These are phyloP conservation scores for Bacidia rubella DNA, from an alignment of 495 filamentous ascomycete species.

Conservation along the genomic window DNA sequence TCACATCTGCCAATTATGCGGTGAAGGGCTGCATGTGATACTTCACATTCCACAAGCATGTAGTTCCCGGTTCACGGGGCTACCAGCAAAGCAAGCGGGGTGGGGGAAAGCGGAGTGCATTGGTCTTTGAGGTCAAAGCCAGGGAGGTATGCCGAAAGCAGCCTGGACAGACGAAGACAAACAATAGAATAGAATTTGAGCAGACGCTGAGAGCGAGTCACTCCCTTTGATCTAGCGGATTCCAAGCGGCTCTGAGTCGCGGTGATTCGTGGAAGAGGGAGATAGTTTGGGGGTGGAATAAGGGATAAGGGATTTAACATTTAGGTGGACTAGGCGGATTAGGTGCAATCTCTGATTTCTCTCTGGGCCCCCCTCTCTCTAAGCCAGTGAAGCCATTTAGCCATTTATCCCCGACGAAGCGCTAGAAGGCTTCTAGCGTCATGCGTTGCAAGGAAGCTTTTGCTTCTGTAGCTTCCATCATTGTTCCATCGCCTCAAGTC, in stretches of 20 bases:
- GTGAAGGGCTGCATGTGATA: not conserved
- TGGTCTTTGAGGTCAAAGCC: not conserved
- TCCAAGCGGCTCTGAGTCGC: not conserved
- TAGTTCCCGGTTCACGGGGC: too few relatives aligned
- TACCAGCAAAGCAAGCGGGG: not conserved
- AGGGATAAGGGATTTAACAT: too few relatives aligned
- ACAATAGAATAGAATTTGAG: not conserved
- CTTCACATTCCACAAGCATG: not conserved
- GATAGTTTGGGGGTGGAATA: not conserved
- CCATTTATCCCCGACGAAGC: constrained; percentile 3
- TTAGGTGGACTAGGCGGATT: not conserved
- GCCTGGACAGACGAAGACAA: not conserved
- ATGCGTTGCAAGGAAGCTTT: not conserved
- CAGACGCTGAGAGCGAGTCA: not conserved
- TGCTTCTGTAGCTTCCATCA: not conserved
- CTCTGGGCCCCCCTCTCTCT: not conserved
- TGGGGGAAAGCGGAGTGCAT: not conserved
- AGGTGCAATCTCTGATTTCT: not conserved
- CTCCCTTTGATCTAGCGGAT: not conserved
- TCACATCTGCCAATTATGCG: not conserved
- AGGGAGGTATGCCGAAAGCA: not conserved
- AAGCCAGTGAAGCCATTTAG: too few relatives aligned
- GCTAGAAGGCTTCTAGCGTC: constrained; percentile 6
- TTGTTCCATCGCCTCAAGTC: not conserved
- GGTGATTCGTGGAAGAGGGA: not conserved